phyloP scores from a whole-genome alignment of 73 alveolate species.

The Uronychia setigera region DNA sequence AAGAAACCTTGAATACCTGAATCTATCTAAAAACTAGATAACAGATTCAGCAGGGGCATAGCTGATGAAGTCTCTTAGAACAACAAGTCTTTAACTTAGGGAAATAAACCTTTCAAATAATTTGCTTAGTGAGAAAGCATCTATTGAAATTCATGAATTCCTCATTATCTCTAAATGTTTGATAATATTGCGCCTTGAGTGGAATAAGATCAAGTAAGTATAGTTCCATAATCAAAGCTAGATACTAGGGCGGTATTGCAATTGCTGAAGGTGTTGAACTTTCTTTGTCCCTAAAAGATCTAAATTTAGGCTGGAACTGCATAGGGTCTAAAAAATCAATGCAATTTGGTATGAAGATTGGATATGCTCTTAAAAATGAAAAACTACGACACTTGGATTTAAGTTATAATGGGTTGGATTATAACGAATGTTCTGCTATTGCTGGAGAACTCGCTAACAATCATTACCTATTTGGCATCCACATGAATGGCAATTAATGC shows the following conservation, averaged over 20 bases:
- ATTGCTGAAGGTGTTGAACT: background rate
- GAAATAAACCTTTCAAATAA: background rate
- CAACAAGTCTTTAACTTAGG: background rate
- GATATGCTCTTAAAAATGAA: background rate
- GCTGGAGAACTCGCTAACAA: background rate
- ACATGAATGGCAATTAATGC: constrained; percentile 1
- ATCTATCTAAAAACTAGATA: background rate
- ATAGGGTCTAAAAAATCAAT: background rate
- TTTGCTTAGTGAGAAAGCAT: background rate
- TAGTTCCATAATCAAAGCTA: background rate
- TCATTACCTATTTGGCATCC: background rate
- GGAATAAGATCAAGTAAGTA: background rate
- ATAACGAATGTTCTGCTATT: background rate
- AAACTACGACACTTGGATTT: background rate
- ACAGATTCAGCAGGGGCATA: background rate
- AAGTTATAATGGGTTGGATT: background rate
- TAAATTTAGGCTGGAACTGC: background rate
- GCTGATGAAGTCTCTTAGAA: background rate
- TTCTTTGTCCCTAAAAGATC: background rate
- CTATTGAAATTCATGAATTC: background rate
- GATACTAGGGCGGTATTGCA: background rate
- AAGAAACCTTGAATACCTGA: background rate
- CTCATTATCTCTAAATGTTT: background rate
- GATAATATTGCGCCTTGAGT: background rate
- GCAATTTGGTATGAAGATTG: too few relatives aligned